Percentiles rank a stretch among this genome's conserved stretches.
Evolutionary conservation across 1,284 basidiomycete genomes (phyloP).

Genomic region (Malassezia equina): DNA sequence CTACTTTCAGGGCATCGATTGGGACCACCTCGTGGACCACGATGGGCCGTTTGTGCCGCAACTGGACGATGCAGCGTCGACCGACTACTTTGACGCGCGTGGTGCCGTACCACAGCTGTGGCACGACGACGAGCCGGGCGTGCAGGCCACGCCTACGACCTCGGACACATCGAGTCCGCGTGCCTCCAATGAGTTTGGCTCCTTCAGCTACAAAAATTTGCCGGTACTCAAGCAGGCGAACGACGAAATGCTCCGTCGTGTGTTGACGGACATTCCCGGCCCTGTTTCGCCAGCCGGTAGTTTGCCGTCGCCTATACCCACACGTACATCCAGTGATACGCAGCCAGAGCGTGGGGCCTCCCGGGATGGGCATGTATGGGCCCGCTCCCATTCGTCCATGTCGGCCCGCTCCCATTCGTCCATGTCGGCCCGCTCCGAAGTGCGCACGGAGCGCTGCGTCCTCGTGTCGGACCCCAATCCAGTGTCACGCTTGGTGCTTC

Average conservation of each 20-base stretch:
- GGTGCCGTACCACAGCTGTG: slow-evolving; percentile 71
- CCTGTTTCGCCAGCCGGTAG: slow-evolving; percentile 1
- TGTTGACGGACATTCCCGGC: slow-evolving; percentile 49
- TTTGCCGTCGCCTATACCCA: background rate
- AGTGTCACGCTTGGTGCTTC: slow-evolving; percentile 56
- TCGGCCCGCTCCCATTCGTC: background rate
- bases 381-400: too few relatives aligned
- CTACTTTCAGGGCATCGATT: slow-evolving; percentile 81
- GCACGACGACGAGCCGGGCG: slow-evolving; percentile 48
- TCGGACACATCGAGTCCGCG: background rate
- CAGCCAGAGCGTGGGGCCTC: background rate
- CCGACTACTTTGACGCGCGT: slow-evolving; percentile 95
- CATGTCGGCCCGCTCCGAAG: background rate
- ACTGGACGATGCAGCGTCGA: slow-evolving; percentile 88
- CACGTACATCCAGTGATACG: background rate
- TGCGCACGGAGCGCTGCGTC: background rate
- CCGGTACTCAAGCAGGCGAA: slow-evolving; percentile 95
- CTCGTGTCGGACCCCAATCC: slow-evolving; percentile 95
- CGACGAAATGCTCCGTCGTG: slow-evolving; percentile 91
- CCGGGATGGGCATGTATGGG: background rate
- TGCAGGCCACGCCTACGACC: background rate
- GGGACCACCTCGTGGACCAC: slow-evolving; percentile 75
- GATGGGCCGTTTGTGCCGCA: slow-evolving; percentile 94
- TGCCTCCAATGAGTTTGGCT: slow-evolving; percentile 69
- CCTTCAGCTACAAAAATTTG: slow-evolving; percentile 96